Evolutionary conservation across 306 rosid genomes (phyloP).

Genomic region (Carpinus fangiana): DNA sequence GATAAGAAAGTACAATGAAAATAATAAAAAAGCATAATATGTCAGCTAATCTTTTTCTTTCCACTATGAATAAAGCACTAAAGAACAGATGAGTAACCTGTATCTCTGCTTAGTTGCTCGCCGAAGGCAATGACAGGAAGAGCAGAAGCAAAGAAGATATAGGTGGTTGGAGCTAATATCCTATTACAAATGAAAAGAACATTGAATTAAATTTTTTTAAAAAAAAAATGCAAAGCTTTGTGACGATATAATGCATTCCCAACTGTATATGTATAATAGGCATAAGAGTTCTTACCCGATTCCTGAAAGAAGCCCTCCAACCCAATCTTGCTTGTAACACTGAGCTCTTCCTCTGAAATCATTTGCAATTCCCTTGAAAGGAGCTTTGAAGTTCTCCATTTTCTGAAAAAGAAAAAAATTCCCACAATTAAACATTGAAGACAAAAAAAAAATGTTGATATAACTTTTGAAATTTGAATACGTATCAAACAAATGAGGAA

Average conservation of each 20-base stretch:
- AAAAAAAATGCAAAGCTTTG: not conserved
- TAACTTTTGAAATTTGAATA: not conserved
- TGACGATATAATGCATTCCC: not conserved
- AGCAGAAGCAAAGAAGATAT: slow-evolving; percentile 83
- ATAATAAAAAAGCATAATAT: not conserved
- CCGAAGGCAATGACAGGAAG: slow-evolving; percentile 86
- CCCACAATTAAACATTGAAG: not conserved
- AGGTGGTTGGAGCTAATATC: slow-evolving; percentile 74
- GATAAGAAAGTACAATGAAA: not conserved
- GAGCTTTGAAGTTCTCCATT: slow-evolving; percentile 57
- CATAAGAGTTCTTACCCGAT: slow-evolving; percentile 43
- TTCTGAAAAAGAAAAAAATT: slow-evolving; percentile 18
- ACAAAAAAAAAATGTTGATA: slow-evolving; percentile 22
- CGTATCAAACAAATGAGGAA: not conserved
- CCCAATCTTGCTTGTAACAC: slow-evolving; percentile 79
- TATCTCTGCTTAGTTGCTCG: slow-evolving; percentile 62
- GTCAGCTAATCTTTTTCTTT: too few relatives aligned
- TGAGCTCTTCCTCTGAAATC: slow-evolving; percentile 65
- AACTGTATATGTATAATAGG: not conserved
- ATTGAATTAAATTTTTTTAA: not conserved
- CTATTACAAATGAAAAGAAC: slow-evolving; percentile 31
- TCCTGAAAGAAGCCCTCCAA: slow-evolving; percentile 58
- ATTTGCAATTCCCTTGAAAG: slow-evolving; percentile 59
- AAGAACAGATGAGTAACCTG: slow-evolving; percentile 47
- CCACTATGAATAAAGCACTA: not conserved